Base-by-base conservation (phyloP, 1,284 basidiomycete species). In the Ganoderma multipileum region DNA sequence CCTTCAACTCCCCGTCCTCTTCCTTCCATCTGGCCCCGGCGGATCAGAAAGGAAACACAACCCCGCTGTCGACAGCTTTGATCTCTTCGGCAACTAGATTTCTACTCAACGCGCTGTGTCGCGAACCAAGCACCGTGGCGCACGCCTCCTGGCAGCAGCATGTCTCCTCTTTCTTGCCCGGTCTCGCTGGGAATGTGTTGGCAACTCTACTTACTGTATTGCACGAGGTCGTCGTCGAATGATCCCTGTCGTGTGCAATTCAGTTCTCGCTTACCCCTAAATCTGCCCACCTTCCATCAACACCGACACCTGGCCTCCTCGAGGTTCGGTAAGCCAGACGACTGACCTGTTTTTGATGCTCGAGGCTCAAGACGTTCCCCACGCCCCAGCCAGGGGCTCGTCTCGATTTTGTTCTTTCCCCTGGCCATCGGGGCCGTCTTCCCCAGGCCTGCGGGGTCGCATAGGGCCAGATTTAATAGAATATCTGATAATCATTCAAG, bases 171-270 rank as follows among this genome's bases (percentile, higher is more conserved):
- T 20, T 55, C 60, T 41, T 61, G 28, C 33, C 60, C 16, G 60
- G 41, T 41, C n/a, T 41, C 23, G 59, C 38, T 41, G 39, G 59
- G 60, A 41, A 44, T 30, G 42, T 47, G 42, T 47, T n/a, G 8
- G 41, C 23, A 61, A 61, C 41, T 61, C 60, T 61, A 61, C 47
- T 47, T 47, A 61, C 41, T 61, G 42, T 61, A 61, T 61, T 47
- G 59, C 60, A 26, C 23, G 41, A 47, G 44, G 28, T 20, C 9
- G 28, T 41, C 23, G 2, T 38, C n/a, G 11, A 42, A 44, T 44
- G 59, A 61, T 61, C 59, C 23, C 28, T 4, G 33, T 55, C 54
- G 20, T 20, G 28, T 7, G 28, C 26, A 2, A 55, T 33, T 20
- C 54, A 55, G 30, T 3, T 33, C 14, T 20, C 54, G 28, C 28